phyloP scores from a whole-genome alignment of 2,329 filamentous ascomycete genomes.

The Fusarium clavum region DNA sequence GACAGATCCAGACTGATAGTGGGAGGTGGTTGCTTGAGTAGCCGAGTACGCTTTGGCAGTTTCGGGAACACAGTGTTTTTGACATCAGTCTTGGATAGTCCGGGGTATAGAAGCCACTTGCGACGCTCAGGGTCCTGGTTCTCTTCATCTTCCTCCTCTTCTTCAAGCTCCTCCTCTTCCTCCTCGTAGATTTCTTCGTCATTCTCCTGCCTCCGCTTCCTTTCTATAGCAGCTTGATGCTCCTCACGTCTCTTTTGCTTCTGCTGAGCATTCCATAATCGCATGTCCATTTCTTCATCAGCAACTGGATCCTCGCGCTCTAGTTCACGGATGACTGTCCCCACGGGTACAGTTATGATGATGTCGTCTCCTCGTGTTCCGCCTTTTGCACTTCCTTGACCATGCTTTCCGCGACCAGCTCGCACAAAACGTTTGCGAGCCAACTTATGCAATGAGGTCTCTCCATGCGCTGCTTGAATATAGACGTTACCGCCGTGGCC shows the following conservation, averaged over 20 bases:
- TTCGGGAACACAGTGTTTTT: conserved; percentile 63
- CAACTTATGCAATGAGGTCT: conserved; percentile 94
- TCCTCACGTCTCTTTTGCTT: conserved; percentile 51
- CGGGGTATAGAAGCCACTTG: conserved; percentile 90
- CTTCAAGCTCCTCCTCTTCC: conserved; percentile 34
- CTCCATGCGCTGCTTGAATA: conserved; percentile 90
- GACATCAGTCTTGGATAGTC: conserved; percentile 76
- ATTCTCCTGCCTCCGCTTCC: conserved; percentile 37
- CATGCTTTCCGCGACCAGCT: conserved; percentile 80
- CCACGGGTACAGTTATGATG: conserved; percentile 89
- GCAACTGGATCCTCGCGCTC: conserved; percentile 80
- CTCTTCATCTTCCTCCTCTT: conserved; percentile 55
- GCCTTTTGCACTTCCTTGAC: conserved; percentile 77
- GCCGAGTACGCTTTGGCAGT: conserved; percentile 63
- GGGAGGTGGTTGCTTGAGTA: conserved; percentile 75
- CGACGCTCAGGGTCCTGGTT: conserved; percentile 65
- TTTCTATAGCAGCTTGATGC: conserved; percentile 52
- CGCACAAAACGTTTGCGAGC: conserved; percentile 80
- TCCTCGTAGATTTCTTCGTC: conserved; percentile 30
- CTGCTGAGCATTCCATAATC: conserved; percentile 48
- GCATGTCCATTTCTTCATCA: conserved; percentile 65
- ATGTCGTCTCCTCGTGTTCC: conserved; percentile 89
- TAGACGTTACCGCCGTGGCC: conserved; percentile 92
- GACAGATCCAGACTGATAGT: conserved; percentile 81
- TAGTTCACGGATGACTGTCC: conserved; percentile 88